Evolutionary conservation across 805 yeast species (phyloP), one percentile per base, ranked within the genome.

Genomic region (Starmerella cellae): DNA sequence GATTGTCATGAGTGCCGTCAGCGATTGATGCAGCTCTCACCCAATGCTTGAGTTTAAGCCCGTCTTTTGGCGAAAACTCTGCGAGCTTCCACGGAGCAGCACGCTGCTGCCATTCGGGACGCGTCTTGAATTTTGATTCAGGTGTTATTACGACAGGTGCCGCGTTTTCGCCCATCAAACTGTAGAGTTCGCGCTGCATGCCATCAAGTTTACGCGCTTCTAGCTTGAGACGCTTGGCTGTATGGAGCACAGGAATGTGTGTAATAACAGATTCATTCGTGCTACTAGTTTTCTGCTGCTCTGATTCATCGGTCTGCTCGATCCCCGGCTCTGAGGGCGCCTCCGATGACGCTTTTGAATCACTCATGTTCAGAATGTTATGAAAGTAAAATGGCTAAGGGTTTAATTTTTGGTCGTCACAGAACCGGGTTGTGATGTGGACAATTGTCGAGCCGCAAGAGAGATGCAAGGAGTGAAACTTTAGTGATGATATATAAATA

Each of bases 151-250:
- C 71, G 6, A 71, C 73, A 0, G 97, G 87, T 1, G 98, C 95
- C 2, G 94, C 76, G 59, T 84, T 84, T 31, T 91, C 87, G 4
- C 99, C 98, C 32, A 91, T 66, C 41, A 93, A 68, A 50, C 80
- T 81, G 60, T 80, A 87, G 41, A 91, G 66, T 59, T 91, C 98
- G 52, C 97, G 71, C 48, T 82, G 87, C 74, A 88, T 80, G 21
- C 94, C 94, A 10, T 64, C 75, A 35, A 48, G 50, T 20, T 49
- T 50, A 3, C 53, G 48, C 37, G 53, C 56, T 37, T 58, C 63
- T 2, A 56, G 46, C 48, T 59, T 59, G 36, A 49, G 48, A 41
- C 59, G 51, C 46, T 60, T 60, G 26, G 54, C 52, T 13, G 55
- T 45, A 34, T 47, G 52, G 39, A 48, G 42, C 34, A 49, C 45